Conservation (phyloP, 2,329 filamentous ascomycete genomes). For the Elsinoe fawcettii region DNA sequence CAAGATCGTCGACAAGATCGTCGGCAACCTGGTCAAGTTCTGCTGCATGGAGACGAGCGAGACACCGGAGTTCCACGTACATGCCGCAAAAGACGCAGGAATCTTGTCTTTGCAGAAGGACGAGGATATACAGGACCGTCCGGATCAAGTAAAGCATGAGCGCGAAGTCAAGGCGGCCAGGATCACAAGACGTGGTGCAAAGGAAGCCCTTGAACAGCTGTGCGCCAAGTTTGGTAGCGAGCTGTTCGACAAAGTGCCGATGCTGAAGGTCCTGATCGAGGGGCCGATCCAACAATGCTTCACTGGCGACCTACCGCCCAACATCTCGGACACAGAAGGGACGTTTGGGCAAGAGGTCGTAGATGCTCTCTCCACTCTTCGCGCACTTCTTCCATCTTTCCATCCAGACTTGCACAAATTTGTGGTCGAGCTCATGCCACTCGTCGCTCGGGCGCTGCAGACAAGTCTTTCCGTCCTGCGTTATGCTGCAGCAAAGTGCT, state of each 20-base stretch:
- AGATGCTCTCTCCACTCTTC: slow-evolving; percentile 85
- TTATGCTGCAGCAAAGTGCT: slow-evolving; percentile 94
- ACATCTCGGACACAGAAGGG: slow-evolving; percentile 65
- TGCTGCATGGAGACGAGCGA: slow-evolving; percentile 96
- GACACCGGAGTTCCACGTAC: slow-evolving; percentile 86
- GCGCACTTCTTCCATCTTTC: slow-evolving; percentile 87
- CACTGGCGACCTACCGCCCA: slow-evolving; percentile 55
- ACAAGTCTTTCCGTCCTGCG: slow-evolving; percentile 85
- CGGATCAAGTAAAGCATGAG: slow-evolving; percentile 83
- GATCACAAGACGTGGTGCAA: slow-evolving; percentile 85
- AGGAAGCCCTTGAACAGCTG: slow-evolving; percentile 85
- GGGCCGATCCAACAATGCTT: slow-evolving; percentile 70
- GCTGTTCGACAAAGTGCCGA: slow-evolving; percentile 77
- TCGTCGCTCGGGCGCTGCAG: slow-evolving; percentile 79
- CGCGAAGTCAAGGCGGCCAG: slow-evolving; percentile 80
- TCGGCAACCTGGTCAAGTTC: slow-evolving; percentile 92
- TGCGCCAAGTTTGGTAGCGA: slow-evolving; percentile 68
- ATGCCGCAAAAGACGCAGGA: slow-evolving; percentile 66
- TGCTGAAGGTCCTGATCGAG: slow-evolving; percentile 72
- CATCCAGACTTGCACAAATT: slow-evolving; percentile 67
- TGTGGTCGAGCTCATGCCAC: slow-evolving; percentile 72
- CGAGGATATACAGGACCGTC: slow-evolving; percentile 87
- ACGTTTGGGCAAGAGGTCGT: slow-evolving; percentile 84
- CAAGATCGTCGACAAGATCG: slow-evolving; percentile 88
- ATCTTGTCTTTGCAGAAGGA: slow-evolving; percentile 95